Percentiles rank a stretch among this genome's conserved stretches.
Conservation (phyloP, 2,329 filamentous ascomycete species). For the Aspergillus sp. region DNA sequence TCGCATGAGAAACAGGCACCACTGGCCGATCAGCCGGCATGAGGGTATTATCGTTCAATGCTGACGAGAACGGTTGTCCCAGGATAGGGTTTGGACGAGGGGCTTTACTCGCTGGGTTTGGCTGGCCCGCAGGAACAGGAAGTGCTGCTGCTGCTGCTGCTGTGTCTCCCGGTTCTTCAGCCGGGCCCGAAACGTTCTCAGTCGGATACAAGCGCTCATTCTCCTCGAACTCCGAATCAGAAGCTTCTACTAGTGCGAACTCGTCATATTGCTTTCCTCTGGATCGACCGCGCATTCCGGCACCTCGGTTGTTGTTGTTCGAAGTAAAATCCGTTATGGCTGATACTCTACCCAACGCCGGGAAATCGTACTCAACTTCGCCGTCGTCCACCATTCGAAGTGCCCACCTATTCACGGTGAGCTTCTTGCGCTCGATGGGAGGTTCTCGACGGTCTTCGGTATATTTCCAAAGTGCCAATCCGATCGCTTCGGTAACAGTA, state of each 20-base stretch:
- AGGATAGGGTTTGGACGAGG: conserved; percentile 43
- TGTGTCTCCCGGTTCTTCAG: conserved; percentile 31
- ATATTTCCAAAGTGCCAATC: conserved; percentile 62
- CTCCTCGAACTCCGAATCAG: conserved; percentile 54
- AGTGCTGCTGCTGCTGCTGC: conserved; percentile 24
- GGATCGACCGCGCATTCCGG: conserved; percentile 52
- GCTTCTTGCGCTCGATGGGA: conserved; percentile 50
- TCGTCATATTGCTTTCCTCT: conserved; percentile 67
- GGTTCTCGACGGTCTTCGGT: conserved; percentile 59
- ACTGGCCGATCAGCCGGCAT: conserved; percentile 48
- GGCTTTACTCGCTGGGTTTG: conserved; percentile 23
- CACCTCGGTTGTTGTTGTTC: conserved; percentile 66
- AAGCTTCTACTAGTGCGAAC: conserved; percentile 64
- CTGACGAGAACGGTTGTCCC: conserved; percentile 47
- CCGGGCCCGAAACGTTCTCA: conserved; percentile 39
- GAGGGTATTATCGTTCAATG: conserved; percentile 45
- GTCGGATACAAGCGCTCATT: conserved; percentile 59
- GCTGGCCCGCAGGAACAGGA: conserved; percentile 22
- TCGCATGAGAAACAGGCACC: conserved; percentile 46
- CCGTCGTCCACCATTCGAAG: conserved; percentile 68
- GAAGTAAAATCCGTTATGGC: conserved; percentile 64
- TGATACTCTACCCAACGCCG: conserved; percentile 56
- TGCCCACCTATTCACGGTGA: conserved; percentile 64
- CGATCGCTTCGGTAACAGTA: conserved; percentile 63
- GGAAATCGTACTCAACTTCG: conserved; percentile 67